Percentiles rank a stretch among this genome's conserved stretches.
Evolutionary conservation across 306 rosid species (phyloP).

Genomic region (Pterocarpus macrocarpus): DNA sequence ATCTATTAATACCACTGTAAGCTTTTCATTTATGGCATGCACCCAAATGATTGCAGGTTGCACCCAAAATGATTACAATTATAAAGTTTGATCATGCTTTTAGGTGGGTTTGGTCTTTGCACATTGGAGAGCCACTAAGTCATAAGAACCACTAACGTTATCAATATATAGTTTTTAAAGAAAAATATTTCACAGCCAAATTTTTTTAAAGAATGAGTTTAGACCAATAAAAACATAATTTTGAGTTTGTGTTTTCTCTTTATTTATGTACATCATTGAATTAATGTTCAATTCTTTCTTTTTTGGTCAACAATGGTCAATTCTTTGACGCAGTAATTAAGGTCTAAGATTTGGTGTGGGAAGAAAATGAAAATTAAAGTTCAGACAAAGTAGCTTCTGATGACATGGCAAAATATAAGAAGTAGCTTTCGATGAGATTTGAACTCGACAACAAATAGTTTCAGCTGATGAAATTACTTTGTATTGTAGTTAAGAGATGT

Average conservation of each 20-base stretch:
- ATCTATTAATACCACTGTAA: background rate
- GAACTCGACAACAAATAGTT: background rate
- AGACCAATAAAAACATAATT: too few species aligned
- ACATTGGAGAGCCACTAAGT: background rate
- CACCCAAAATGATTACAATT: background rate
- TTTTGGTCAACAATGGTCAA: too few species aligned
- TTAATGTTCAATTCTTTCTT: too few species aligned
- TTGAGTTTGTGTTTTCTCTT: too few species aligned
- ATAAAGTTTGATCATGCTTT: conserved; percentile 7
- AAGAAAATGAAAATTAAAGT: background rate
- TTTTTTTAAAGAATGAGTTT: too few species aligned
- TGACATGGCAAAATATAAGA: too few species aligned
- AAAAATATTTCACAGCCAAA: too few species aligned
- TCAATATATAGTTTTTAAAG: background rate
- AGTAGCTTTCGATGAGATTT: background rate
- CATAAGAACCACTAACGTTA: conserved; percentile 1
- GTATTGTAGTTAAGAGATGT: background rate
- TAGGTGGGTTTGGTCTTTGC: conserved; percentile 10
- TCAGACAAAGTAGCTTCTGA: background rate
- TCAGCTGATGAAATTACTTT: background rate
- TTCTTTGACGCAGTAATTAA: too few species aligned
- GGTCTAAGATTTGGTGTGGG: background rate
- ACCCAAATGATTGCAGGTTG: background rate
- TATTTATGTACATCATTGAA: too few species aligned
- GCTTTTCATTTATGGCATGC: background rate